These are phyloP conservation scores for Picea mariana DNA, from an alignment of 83 land plant species.

Conservation along the genomic window DNA sequence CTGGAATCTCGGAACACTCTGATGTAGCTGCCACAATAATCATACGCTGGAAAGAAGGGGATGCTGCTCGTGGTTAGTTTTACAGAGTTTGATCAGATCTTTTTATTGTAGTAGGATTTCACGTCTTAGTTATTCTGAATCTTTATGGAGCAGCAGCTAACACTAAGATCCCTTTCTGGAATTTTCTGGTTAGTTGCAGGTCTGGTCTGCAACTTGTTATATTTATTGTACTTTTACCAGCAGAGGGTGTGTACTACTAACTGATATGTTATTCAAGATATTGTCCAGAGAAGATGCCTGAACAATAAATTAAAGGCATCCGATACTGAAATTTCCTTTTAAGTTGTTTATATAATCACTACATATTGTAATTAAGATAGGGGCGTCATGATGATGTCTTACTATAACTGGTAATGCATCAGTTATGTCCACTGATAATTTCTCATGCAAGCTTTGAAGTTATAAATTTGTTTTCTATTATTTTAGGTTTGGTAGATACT, in stretches of 20 bases:
- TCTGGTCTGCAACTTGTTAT: conserved; percentile 8
- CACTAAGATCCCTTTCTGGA: conserved; percentile 3
- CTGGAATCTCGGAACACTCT: conserved; percentile 8
- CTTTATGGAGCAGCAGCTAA: conserved; percentile 3
- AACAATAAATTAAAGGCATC: background rate
- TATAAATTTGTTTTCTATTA: background rate
- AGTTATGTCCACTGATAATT: background rate
- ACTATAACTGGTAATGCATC: background rate
- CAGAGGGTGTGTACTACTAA: conserved; percentile 14
- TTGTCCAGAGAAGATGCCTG: conserved; percentile 5
- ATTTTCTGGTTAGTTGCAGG: background rate
- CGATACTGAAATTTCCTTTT: conserved; percentile 1
- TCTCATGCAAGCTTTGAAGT: background rate
- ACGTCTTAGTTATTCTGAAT: background rate
- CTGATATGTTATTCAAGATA: background rate
- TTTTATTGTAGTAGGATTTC: background rate
- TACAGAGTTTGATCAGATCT: background rate
- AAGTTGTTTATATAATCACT: conserved; percentile 5
- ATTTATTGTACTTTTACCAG: conserved; percentile 17
- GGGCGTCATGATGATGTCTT: background rate
- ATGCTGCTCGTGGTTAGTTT: background rate
- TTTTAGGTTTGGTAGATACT: background rate
- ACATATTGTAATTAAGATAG: background rate
- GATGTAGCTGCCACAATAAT: background rate
- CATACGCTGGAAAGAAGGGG: background rate